Evolutionary conservation across 2,329 filamentous ascomycete species (phyloP).

Genomic region (Pseudogymnoascus sp.): DNA sequence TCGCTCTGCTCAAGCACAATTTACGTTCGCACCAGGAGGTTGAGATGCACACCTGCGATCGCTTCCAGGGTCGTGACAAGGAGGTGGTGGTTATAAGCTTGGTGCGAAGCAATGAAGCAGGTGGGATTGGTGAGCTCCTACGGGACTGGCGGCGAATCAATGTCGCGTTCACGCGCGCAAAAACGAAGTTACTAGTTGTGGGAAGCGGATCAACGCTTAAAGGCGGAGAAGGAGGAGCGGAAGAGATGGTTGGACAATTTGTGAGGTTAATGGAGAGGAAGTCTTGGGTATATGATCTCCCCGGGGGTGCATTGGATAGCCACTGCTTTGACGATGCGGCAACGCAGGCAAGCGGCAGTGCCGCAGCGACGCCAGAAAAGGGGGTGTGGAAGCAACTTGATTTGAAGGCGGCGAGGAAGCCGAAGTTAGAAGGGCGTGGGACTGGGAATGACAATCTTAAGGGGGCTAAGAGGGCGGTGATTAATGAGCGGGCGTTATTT

Average conservation of each 20-base stretch:
- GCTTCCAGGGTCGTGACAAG: conserved; percentile 94
- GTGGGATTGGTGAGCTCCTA: conserved; percentile 80
- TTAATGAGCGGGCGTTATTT: conserved; percentile 54
- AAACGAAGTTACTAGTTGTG: conserved; percentile 82
- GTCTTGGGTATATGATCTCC: conserved; percentile 74
- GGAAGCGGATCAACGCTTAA: conserved; percentile 73
- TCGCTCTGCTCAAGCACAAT: conserved; percentile 69
- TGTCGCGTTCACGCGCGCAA: conserved; percentile 87
- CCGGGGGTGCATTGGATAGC: conserved; percentile 50
- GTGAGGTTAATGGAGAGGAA: conserved; percentile 67
- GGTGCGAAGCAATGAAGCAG: conserved; percentile 76
- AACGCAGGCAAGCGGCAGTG: conserved; percentile 37
- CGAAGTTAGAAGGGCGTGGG: conserved; percentile 14
- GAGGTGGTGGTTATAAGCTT: conserved; percentile 82
- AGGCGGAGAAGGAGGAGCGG: conserved; percentile 47
- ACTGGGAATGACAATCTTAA: neutral
- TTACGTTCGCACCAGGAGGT: conserved; percentile 57
- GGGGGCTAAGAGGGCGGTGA: conserved; percentile 46
- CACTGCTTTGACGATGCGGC: conserved; percentile 54
- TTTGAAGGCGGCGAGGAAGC: conserved; percentile 16
- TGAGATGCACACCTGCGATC: conserved; percentile 95
- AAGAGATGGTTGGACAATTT: conserved; percentile 71
- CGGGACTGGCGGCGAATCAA: conserved; percentile 92
- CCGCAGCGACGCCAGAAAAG: conserved; percentile 10
- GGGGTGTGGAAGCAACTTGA: conserved; percentile 15